phyloP scores from a whole-genome alignment of 1,284 basidiomycete genomes.

The Abortiporus biennis region DNA sequence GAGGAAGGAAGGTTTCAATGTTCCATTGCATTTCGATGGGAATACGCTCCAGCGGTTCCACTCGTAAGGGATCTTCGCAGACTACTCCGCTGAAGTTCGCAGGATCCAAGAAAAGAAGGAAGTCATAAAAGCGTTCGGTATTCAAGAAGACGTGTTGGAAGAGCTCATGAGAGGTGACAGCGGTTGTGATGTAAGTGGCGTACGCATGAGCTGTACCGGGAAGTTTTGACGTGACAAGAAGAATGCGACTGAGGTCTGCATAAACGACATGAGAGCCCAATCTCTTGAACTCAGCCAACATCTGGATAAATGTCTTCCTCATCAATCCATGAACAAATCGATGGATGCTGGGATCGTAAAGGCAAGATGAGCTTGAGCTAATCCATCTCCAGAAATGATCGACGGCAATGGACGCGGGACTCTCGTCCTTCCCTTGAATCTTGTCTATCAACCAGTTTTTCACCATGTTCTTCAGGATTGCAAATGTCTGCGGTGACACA shows the following conservation, averaged over 20 bases:
- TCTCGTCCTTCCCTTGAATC: conserved; percentile 56
- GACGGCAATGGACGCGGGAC: conserved; percentile 60
- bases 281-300: conserved; percentile 95
- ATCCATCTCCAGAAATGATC: conserved; percentile 99
- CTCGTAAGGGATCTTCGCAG: conserved; percentile 68
- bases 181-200: conserved; percentile 90
- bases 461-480: conserved; percentile 84
- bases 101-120: conserved; percentile 92
- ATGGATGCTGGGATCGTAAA: conserved; percentile 94
- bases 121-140: conserved; percentile 92
- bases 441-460: conserved; percentile 93
- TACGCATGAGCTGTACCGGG: conserved; percentile 95
- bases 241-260: conserved; percentile 89
- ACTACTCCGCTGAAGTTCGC: conserved; percentile 92
- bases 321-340: conserved; percentile 94
- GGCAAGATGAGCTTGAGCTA: conserved; percentile 74
- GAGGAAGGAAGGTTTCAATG: conserved; percentile 87
- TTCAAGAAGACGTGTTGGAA: conserved; percentile 92
- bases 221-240: conserved; percentile 93
- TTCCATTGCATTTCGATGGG: conserved; percentile 94
- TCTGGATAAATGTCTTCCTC: conserved; percentile 97
- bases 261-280: conserved; percentile 92
- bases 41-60: conserved; percentile 62
- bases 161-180: conserved; percentile 91
- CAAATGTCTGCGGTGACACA: conserved; percentile 87